phyloP scores from a whole-genome alignment of 257 asterid genomes.

The Scutellaria barbata region DNA sequence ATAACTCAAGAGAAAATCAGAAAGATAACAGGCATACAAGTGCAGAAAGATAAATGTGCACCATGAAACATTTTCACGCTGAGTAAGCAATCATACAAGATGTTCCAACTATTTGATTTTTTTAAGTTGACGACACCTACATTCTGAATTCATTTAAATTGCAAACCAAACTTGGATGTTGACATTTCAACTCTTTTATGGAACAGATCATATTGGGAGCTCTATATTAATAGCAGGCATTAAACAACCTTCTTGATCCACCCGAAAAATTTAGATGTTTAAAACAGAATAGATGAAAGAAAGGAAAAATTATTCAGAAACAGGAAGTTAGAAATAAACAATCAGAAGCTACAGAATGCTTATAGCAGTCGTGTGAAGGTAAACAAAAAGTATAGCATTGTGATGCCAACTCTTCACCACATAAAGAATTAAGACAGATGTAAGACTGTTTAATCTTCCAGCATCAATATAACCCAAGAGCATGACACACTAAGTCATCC shows the following conservation, averaged over 20 bases:
- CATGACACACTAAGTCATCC: background rate
- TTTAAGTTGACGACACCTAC: background rate
- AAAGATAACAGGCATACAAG: no score
- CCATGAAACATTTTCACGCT: background rate
- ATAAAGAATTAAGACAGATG: background rate
- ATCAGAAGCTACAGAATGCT: slow-evolving; percentile 4
- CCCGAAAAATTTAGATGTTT: background rate
- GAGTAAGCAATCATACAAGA: background rate
- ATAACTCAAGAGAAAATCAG: no score
- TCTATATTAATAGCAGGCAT: background rate
- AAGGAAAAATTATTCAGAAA: slow-evolving; percentile 2
- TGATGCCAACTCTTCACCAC: slow-evolving; percentile 12
- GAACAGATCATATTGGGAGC: no score
- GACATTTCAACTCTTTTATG: background rate
- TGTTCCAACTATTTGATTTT: background rate
- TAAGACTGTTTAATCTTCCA: background rate
- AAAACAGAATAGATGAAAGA: background rate
- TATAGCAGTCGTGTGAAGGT: background rate
- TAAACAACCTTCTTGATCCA: background rate
- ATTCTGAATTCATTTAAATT: background rate
- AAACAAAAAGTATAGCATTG: no score
- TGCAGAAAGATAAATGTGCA: background rate
- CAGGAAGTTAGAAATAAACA: background rate
- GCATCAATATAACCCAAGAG: slow-evolving; percentile 14
- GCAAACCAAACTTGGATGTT: slow-evolving; percentile 13